phyloP scores from a whole-genome alignment of 192 early-diverging fungal genomes.

The Linnemannia schmuckeri region DNA sequence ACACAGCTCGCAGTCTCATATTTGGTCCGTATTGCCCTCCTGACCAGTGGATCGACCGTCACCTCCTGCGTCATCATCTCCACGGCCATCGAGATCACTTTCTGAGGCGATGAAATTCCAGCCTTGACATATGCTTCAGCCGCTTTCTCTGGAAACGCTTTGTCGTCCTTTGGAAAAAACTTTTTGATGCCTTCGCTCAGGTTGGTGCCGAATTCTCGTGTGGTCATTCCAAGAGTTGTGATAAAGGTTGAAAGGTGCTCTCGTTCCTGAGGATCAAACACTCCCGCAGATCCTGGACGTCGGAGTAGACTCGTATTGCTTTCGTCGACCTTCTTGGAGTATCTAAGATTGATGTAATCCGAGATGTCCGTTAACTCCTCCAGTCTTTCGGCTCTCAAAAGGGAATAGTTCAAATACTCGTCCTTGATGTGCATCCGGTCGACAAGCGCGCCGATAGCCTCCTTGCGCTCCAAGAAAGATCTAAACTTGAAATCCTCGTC shows the following conservation, averaged over 20 bases:
- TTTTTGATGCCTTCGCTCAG: slow-evolving; percentile 63
- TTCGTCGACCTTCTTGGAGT: slow-evolving; percentile 55
- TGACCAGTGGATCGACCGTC: slow-evolving; percentile 84
- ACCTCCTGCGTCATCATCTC: slow-evolving; percentile 82
- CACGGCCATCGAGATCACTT: slow-evolving; percentile 70
- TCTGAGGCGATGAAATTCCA: slow-evolving; percentile 61
- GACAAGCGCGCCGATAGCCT: slow-evolving; percentile 64
- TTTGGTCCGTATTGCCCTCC: slow-evolving; percentile 79
- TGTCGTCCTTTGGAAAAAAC: slow-evolving; percentile 72
- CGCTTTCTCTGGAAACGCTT: slow-evolving; percentile 57
- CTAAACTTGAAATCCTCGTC: slow-evolving; percentile 87
- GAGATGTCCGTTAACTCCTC: slow-evolving; percentile 75
- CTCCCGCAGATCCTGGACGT: slow-evolving; percentile 54
- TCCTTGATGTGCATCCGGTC: slow-evolving; percentile 61
- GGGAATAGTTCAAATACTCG: slow-evolving; percentile 62
- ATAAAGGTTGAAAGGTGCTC: slow-evolving; percentile 59
- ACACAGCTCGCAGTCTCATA: slow-evolving; percentile 80
- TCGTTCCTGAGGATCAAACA: slow-evolving; percentile 53
- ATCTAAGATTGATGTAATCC: slow-evolving; percentile 76
- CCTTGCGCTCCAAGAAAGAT: slow-evolving; percentile 73
- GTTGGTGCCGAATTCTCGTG: slow-evolving; percentile 72
- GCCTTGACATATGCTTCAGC: slow-evolving; percentile 65
- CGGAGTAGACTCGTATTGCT: slow-evolving; percentile 31
- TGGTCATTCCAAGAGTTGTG: slow-evolving; percentile 63
- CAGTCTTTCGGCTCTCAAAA: slow-evolving; percentile 64